Conservation (phyloP, 495 filamentous ascomycete species). For the Xylaria nigripes region DNA sequence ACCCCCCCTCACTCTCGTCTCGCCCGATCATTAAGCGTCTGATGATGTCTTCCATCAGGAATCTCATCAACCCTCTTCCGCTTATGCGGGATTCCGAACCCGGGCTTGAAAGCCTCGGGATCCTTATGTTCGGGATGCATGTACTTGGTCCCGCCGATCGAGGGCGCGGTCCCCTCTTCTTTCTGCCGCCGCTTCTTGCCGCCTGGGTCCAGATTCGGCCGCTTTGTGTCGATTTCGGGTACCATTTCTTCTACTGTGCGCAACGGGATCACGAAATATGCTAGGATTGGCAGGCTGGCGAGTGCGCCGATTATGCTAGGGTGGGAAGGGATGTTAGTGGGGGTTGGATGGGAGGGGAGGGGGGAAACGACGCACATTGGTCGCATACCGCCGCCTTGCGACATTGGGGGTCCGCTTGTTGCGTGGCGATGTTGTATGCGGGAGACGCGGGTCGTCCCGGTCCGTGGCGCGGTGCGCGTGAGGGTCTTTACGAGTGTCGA, state of each 20-base stretch:
- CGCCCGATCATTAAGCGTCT: conserved; percentile 3
- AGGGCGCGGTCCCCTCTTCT: background rate
- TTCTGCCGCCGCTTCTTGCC: background rate
- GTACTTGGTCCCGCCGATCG: background rate
- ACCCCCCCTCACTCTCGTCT: background rate
- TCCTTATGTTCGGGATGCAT: conserved; percentile 10
- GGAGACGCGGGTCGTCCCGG: background rate
- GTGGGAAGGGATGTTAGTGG: background rate
- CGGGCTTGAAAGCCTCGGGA: conserved; percentile 11
- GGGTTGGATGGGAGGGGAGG: background rate
- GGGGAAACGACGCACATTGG: background rate
- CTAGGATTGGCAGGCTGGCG: conserved; percentile 1
- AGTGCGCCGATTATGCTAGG: conserved; percentile 4
- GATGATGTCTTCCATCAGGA: conserved; percentile 10
- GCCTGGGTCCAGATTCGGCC: conserved; percentile 4
- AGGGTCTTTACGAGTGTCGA: background rate
- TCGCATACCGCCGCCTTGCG: background rate
- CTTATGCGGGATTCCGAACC: conserved; percentile 11
- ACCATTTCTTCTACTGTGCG: background rate
- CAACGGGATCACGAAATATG: conserved; percentile 7
- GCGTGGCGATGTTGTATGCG: background rate
- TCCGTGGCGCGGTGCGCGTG: background rate
- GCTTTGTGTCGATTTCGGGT: background rate
- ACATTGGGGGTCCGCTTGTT: background rate
- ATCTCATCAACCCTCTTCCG: conserved; percentile 10